Conservation (phyloP, 768 basidiomycete genomes). For the Amanita exitialis region DNA sequence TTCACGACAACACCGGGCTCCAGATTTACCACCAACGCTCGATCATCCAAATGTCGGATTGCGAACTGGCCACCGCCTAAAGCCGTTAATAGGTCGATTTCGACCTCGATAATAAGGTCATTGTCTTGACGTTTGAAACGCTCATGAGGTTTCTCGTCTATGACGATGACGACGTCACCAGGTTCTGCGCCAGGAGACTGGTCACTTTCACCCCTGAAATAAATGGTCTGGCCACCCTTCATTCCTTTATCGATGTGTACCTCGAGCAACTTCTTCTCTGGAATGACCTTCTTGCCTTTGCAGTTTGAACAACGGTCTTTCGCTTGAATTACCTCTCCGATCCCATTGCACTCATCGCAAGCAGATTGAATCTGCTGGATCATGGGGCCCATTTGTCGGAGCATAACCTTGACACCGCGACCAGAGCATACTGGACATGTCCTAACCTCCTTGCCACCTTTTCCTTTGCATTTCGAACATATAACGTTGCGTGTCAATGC, state of each 20-base stretch:
- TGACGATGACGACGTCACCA: constrained; percentile 90
- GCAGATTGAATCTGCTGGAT: constrained; percentile 96
- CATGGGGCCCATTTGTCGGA: constrained; percentile 99
- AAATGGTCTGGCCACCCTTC: constrained; percentile 88
- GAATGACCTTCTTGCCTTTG: constrained; percentile 89
- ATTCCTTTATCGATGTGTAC: constrained; percentile 98
- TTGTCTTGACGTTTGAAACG: constrained; percentile 83
- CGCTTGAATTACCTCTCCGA: constrained; percentile 90
- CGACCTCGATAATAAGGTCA: constrained; percentile 78
- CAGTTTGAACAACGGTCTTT: constrained; percentile 91
- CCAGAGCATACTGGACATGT: constrained; percentile 72
- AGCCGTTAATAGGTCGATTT: constrained; percentile 89
- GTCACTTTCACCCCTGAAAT: constrained; percentile 85
- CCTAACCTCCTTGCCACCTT: constrained; percentile 94
- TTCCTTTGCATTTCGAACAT: constrained; percentile 89
- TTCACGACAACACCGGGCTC: constrained; percentile 88
- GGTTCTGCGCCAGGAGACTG: constrained; percentile 83
- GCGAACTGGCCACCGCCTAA: constrained; percentile 86
- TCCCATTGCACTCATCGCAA: constrained; percentile 88
- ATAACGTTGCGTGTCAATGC: constrained; percentile 93
- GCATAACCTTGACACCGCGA: constrained; percentile 81
- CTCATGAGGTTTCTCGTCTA: constrained; percentile 89
- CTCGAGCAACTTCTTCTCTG: constrained; percentile 95
- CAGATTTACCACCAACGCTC: constrained; percentile 74
- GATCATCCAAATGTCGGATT: constrained; percentile 91